Base-by-base conservation (phyloP, 495 filamentous ascomycete genomes). In the Talaromyces trachyspermus region DNA sequence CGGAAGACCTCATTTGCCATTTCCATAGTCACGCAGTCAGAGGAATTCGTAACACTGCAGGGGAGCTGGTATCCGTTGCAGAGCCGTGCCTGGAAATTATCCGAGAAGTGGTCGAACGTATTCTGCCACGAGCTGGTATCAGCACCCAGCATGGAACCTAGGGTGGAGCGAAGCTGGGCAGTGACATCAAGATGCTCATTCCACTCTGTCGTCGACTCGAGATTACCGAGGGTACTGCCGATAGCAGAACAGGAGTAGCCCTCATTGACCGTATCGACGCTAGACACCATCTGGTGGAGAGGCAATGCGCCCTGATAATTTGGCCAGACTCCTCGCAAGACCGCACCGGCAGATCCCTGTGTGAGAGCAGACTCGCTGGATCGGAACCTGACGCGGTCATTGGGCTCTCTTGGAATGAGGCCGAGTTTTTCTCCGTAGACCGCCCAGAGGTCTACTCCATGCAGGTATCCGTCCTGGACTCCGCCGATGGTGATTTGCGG, bases 401-500 rank as follows among this genome's bases (percentile, higher is more conserved):
- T 56, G 8, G 62, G 60, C 24, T 46, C 22, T 22, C 45, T 41
- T 14, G 68, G 63, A 24, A 71, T 54, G 1, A 69, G 38, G 5
- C 54, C 50, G 1, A 71, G 59, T 45, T 62, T 61, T 25, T 68
- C 39, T 4, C 60, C 60, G 46, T 71, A 71, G 17, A 71, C 55
- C 4, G 47, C 49, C 52, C 60, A 61, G 5, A 71, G 60, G 19
- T 71, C 68, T 23, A 60, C 59, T 19, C 68, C 68, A 52, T 71
- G 68, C 46, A 67, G 65, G 43, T 58, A 66, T 1, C 66, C 68
- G 39, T 71, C 68, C 14, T 64, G 61, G 9, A 70, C 47, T 30
- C 68, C 68, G 15, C 68, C 68, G 18, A 70, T 57, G 10, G 68
- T 71, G 40, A 71, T 64, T 40, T 71, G 68, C 0, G 68, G 68